Evolutionary conservation across 2,329 filamentous ascomycete species (phyloP).

Genomic region (Hypoxylon sp.): DNA sequence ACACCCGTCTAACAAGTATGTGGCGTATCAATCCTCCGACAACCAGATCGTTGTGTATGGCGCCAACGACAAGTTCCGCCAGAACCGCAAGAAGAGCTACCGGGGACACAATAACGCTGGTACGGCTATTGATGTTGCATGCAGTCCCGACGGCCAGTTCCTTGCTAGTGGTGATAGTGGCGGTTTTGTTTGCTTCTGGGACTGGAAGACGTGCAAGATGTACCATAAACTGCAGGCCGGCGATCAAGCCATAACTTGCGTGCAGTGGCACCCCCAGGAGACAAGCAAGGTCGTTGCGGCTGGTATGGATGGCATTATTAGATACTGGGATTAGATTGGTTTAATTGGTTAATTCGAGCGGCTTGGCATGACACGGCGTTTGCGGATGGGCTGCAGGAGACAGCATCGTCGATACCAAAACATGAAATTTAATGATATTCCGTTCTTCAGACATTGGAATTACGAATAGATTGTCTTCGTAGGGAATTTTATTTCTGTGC

Average conservation of each 20-base stretch:
- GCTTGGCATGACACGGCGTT: conserved; percentile 39
- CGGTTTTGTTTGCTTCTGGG: conserved; percentile 96
- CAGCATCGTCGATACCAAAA: conserved; percentile 43
- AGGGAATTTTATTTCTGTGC: background rate
- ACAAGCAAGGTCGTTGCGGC: conserved; percentile 94
- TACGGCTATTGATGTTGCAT: conserved; percentile 89
- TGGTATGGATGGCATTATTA: conserved; percentile 88
- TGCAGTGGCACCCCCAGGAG: conserved; percentile 98
- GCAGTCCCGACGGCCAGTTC: conserved; percentile 93
- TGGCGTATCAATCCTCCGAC: conserved; percentile 92
- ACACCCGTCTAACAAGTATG: conserved; percentile 93
- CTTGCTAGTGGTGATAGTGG: conserved; percentile 88
- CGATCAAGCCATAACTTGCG: conserved; percentile 85
- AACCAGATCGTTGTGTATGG: conserved; percentile 98
- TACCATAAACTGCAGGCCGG: conserved; percentile 94
- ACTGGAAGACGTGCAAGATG: conserved; percentile 99
- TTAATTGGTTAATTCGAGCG: background rate
- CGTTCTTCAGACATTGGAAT: background rate
- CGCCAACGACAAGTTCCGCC: conserved; percentile 93
- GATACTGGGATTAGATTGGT: conserved; percentile 85
- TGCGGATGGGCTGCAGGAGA: conserved; percentile 19
- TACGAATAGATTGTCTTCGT: background rate
- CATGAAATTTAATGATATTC: conserved; percentile 31
- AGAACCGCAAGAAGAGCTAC: conserved; percentile 98
- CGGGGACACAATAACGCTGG: conserved; percentile 96